Base-by-base conservation (phyloP, 2,329 filamentous ascomycete genomes). In the Dactylellina sp. region DNA sequence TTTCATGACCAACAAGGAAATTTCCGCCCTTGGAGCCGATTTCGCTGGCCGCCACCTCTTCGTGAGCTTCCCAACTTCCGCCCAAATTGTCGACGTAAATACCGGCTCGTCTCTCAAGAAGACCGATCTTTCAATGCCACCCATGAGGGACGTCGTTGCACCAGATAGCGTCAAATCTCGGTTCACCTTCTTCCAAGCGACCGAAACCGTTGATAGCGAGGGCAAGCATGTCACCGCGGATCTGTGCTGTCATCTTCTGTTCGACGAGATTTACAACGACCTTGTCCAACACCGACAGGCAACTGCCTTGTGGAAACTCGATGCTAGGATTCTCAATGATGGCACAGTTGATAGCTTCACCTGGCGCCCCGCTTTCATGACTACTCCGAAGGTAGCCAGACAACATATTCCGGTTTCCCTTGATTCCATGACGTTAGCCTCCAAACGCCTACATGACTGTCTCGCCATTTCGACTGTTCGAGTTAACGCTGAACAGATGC, bases 401-500 rank as follows among this genome's bases (percentile, higher is more conserved):
- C 68, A 72, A 39, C 53, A 65, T 18, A 53, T 65, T 46, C 68
- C 68, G 1, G 18, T 65, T 6, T 65, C 68, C 5, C 20, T 72
- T 25, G 28, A 65, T 16, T 37, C 60, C 2, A 65, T 40, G 46
- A 72, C 68, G 0, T 37, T 72, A 24, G 52, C 60, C 7, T 72
- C 68, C 12, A 55, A 44, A n/a, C 68, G 68, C 11, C 60, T 72
- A 3, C 68, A 72, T 39, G 68, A 72, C 9, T 72, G 68, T 24
- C 68, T 72, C 18, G 60, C 68, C 3, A 56, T 72, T 24, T 60
- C 68, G 39, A 55, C 60, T n/a, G 68, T 72, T n/a, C 39, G 68
- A 32, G 68, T 72, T 7, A 72, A 72, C 28, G 60, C 68, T 4
- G 68, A 72, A 20, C 68, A 72, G n/a, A 72, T 72, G 60, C 44